A percentile compares a stretch with the other conserved stretches of the same genome.
Conservation (phyloP, 2,329 filamentous ascomycete species). For the Salinomyces thailandicus region DNA sequence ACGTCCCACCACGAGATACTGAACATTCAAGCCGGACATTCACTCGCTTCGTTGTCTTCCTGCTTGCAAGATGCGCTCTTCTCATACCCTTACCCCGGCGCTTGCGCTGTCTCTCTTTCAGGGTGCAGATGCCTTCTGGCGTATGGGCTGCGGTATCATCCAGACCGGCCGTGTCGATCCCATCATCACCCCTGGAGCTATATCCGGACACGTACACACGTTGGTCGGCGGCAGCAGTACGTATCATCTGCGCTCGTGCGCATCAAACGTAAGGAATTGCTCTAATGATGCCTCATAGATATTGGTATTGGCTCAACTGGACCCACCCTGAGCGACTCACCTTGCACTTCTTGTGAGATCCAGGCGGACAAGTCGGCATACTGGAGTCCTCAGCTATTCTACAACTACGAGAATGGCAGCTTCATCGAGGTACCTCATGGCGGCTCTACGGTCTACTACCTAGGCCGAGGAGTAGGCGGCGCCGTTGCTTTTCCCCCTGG, state of each 20-base stretch:
- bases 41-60: too few relatives aligned
- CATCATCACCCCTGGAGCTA: constrained; percentile 22
- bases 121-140: constrained; percentile 25
- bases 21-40: too few relatives aligned
- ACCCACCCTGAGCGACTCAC: constrained; percentile 47
- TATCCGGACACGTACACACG: constrained; percentile 25
- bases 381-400: constrained; percentile 29
- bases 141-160: constrained; percentile 26
- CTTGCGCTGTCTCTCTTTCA: constrained; percentile 9
- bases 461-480: constrained; percentile 32
- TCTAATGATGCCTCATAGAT: constrained; percentile 26
- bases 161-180: constrained; percentile 29
- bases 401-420: constrained; percentile 24
- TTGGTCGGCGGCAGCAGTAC: constrained; percentile 26
- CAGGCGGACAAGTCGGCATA: constrained; percentile 28
- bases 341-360: constrained; percentile 36
- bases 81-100: too few relatives aligned
- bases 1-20: too few relatives aligned
- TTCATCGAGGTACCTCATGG: constrained; percentile 41
- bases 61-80: too few relatives aligned
- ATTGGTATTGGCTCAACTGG: constrained; percentile 55
- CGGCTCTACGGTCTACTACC: constrained; percentile 70
- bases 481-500: constrained; percentile 56
- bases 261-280: neutral
- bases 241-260: constrained; percentile 46